A percentile compares a stretch with the other conserved stretches of the same genome.
These are phyloP conservation scores for Plasmodium malariae DNA, from an alignment of 169 alveolate species.

Conservation along the genomic window DNA sequence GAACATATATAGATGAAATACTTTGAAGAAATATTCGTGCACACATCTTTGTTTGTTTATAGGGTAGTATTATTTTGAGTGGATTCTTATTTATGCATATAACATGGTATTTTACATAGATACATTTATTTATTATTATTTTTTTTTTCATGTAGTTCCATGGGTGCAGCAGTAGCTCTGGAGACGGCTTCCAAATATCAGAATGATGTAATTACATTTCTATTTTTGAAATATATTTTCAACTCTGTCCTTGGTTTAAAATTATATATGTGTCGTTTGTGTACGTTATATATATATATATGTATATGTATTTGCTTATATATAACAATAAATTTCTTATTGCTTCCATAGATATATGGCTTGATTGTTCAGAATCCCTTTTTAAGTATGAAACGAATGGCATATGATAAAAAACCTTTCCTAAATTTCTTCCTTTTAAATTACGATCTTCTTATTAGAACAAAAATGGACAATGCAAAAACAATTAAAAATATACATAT, in stretches of 20 bases:
- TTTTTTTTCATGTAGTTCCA: constrained; percentile 35
- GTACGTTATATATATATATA: constrained; percentile 5
- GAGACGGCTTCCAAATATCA: constrained; percentile 30
- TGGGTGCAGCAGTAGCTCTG: constrained; percentile 74
- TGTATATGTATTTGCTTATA: not conserved
- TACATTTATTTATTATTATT: not conserved
- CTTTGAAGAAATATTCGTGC: no score
- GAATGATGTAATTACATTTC: constrained; percentile 18
- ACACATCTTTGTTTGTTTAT: not conserved
- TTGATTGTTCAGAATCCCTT: constrained; percentile 53
- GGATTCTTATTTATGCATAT: not conserved
- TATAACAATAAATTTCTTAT: not conserved
- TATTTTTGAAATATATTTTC: no score
- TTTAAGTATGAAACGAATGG: constrained; percentile 25
- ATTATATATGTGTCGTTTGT: not conserved
- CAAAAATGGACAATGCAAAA: constrained; percentile 49
- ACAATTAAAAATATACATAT: constrained; percentile 26
- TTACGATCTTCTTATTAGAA: constrained; percentile 34
- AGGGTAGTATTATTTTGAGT: no score
- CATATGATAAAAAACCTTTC: constrained; percentile 8
- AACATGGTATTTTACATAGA: not conserved
- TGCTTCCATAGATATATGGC: constrained; percentile 17
- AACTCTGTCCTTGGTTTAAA: not conserved
- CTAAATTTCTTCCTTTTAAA: constrained; percentile 12
- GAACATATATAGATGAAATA: not conserved